Evolutionary conservation across 805 yeast genomes (phyloP).

Genomic region (Wickerhamomyces bisporus): DNA sequence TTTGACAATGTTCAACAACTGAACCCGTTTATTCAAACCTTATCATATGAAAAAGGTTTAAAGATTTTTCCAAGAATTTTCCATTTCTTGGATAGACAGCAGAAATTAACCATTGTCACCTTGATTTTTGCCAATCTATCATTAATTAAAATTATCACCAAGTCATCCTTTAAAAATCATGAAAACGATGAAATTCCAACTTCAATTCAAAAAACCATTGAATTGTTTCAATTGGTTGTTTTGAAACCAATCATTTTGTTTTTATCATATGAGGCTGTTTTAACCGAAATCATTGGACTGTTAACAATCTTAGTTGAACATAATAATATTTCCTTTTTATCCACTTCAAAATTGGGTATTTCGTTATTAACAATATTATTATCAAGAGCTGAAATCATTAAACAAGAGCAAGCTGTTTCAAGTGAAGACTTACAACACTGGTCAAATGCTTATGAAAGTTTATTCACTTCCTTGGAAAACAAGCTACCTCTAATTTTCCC

Average conservation of each 20-base stretch:
- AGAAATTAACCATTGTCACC: conserved; percentile 70
- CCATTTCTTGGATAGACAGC: conserved; percentile 72
- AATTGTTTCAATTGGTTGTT: conserved; percentile 73
- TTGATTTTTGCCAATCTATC: conserved; percentile 76
- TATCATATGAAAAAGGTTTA: conserved; percentile 82
- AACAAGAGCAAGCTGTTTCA: conserved; percentile 64
- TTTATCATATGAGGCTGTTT: conserved; percentile 69
- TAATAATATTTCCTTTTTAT: conserved; percentile 53
- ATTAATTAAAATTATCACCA: conserved; percentile 67
- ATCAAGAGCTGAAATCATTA: conserved; percentile 86
- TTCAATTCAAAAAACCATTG: conserved; percentile 54
- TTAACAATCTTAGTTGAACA: conserved; percentile 65
- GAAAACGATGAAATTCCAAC: conserved; percentile 47
- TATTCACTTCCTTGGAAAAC: conserved; percentile 76
- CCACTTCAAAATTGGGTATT: conserved; percentile 71
- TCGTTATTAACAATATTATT: conserved; percentile 84
- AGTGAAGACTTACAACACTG: conserved; percentile 46
- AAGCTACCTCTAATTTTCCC: conserved; percentile 80
- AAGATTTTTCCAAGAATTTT: conserved; percentile 85
- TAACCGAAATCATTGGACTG: conserved; percentile 73
- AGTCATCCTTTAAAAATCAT: conserved; percentile 74
- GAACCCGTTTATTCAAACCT: conserved; percentile 76
- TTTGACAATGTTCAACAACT: conserved; percentile 47
- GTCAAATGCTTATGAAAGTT: conserved; percentile 74
- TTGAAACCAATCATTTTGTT: conserved; percentile 80